These are phyloP conservation scores for Thielaviopsis populi DNA, from an alignment of 2,329 filamentous ascomycete genomes.

Conservation along the genomic window DNA sequence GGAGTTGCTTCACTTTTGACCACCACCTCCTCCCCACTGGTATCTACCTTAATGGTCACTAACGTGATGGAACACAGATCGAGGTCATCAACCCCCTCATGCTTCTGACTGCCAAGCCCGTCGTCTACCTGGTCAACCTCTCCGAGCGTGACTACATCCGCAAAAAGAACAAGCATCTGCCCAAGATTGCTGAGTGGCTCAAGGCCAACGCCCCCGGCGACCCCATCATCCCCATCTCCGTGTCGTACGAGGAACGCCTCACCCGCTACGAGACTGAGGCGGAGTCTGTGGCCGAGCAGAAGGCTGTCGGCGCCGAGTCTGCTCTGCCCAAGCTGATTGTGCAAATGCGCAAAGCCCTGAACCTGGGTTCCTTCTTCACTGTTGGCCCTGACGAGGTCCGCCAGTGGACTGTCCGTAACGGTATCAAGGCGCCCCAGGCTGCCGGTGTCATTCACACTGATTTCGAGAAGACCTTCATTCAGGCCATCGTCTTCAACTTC, in stretches of 20 bases:
- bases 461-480: conserved; percentile 99
- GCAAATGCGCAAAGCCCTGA: conserved; percentile 83
- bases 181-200: conserved; percentile 88
- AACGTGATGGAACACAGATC: conserved; percentile 51
- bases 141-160: conserved; percentile 94
- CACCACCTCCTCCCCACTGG: neutral
- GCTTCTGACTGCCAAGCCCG: conserved; percentile 88
- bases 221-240: conserved; percentile 84
- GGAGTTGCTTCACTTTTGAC: neutral
- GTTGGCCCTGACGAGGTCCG: conserved; percentile 89
- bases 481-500: conserved; percentile 89
- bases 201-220: conserved; percentile 79
- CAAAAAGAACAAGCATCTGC: conserved; percentile 98
- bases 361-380: conserved; percentile 94
- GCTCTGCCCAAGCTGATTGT: conserved; percentile 80
- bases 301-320: conserved; percentile 73
- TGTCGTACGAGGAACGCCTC: conserved; percentile 83
- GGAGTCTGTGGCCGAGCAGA: conserved; percentile 70
- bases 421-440: conserved; percentile 92
- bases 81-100: conserved; percentile 95
- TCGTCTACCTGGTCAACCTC: conserved; percentile 92
- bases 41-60: neutral
- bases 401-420: conserved; percentile 94
- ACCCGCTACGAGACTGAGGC: conserved; percentile 64
- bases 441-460: conserved; percentile 97